A percentile compares a stretch with the other conserved stretches of the same genome.
Evolutionary conservation across 1,284 basidiomycete genomes (phyloP).

Genomic region (Ustilago crameri): DNA sequence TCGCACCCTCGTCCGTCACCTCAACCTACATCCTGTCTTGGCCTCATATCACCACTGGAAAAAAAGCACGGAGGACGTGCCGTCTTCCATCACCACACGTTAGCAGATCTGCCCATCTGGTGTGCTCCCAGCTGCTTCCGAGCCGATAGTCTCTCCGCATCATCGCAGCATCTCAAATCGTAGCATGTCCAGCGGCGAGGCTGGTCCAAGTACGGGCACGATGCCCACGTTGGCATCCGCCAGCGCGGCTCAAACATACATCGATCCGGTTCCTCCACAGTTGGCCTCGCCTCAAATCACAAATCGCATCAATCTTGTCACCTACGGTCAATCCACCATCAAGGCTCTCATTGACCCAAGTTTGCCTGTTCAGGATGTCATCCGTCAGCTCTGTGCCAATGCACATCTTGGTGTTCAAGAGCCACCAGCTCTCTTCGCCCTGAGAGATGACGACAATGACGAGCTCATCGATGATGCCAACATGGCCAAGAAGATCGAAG

Average conservation of each 20-base stretch:
- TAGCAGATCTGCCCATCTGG: too few species aligned
- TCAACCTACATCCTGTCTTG: too few species aligned
- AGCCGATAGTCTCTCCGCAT: too few species aligned
- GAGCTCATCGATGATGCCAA: conserved; percentile 83
- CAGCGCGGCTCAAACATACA: conserved; percentile 14
- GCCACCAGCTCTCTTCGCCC: conserved; percentile 80
- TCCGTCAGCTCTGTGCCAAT: conserved; percentile 68
- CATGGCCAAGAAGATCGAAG: conserved; percentile 61
- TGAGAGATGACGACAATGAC: conserved; percentile 83
- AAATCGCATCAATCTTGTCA: conserved; percentile 58
- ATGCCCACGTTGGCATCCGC: conserved; percentile 9
- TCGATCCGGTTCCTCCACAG: conserved; percentile 18
- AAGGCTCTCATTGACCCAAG: conserved; percentile 59
- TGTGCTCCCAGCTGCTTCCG: too few species aligned
- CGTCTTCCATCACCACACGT: too few species aligned
- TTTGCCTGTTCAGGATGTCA: conserved; percentile 57
- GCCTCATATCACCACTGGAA: too few species aligned
- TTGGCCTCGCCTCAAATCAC: conserved; percentile 24
- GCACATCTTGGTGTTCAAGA: conserved; percentile 81
- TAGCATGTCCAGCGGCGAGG: conserved; percentile 10
- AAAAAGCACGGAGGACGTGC: too few species aligned
- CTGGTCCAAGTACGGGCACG: conserved; percentile 21
- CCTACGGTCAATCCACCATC: conserved; percentile 59
- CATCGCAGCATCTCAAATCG: too few species aligned
- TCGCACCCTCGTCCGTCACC: too few species aligned